Conservation (phyloP, 495 filamentous ascomycete genomes). For the Lindgomyces ingoldianus region DNA sequence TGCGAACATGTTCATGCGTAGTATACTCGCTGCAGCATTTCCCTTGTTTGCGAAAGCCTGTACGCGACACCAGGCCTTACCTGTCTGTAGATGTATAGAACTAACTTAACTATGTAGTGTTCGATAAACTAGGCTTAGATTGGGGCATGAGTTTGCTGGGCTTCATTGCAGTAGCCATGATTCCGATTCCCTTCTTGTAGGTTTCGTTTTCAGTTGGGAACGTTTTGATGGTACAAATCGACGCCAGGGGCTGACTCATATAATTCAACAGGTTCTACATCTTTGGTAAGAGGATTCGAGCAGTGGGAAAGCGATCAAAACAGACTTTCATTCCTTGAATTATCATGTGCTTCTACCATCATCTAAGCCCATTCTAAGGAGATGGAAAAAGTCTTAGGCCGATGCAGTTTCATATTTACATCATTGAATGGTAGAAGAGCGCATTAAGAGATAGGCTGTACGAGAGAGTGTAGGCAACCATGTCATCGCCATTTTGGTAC, state of each 20-base stretch:
- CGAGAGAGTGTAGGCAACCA: too few relatives aligned
- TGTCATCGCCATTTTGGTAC: too few relatives aligned
- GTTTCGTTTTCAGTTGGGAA: background rate
- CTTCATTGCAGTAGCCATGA: constrained; percentile 30
- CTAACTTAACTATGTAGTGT: constrained; percentile 12
- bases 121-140: constrained; percentile 24
- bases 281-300: constrained; percentile 27
- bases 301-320: constrained; percentile 27
- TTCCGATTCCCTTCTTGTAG: constrained; percentile 33
- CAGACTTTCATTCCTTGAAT: constrained; percentile 18
- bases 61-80: background rate
- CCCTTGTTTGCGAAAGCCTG: constrained; percentile 20
- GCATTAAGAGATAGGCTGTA: too few relatives aligned
- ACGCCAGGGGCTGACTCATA: background rate
- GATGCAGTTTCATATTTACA: too few relatives aligned
- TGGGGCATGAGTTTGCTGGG: constrained; percentile 37
- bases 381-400: too few relatives aligned
- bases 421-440: too few relatives aligned
- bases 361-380: too few relatives aligned
- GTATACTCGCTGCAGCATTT: constrained; percentile 30
- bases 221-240: background rate
- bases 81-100: background rate
- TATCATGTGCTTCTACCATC: too few relatives aligned
- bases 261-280: constrained; percentile 12
- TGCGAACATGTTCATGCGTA: constrained; percentile 32